A percentile compares a stretch with the other conserved stretches of the same genome.
These are phyloP conservation scores for Pyricularia grisea DNA, from an alignment of 2,329 filamentous ascomycete species.

Conservation along the genomic window DNA sequence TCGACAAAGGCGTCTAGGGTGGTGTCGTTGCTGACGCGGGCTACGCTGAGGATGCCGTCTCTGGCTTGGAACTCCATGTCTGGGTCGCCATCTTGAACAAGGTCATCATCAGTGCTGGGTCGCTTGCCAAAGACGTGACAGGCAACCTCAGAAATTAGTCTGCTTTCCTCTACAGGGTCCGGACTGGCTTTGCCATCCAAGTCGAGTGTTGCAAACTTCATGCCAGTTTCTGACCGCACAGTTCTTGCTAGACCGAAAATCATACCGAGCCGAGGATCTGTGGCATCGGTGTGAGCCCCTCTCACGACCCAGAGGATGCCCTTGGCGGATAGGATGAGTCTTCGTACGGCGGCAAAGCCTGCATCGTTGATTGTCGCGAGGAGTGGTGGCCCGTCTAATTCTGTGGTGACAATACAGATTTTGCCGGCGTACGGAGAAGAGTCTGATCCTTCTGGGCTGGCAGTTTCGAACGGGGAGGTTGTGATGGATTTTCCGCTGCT, in stretches of 20 bases:
- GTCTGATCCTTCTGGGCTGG: not conserved
- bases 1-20: conserved; percentile 8
- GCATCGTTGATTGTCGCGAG: conserved; percentile 9
- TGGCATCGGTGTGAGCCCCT: conserved; percentile 22
- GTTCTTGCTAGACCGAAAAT: conserved; percentile 22
- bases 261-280: conserved; percentile 22
- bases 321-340: conserved; percentile 11
- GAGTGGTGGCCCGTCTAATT: conserved; percentile 11
- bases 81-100: not conserved
- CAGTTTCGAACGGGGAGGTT: conserved; percentile 9
- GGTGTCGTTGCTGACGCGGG: conserved; percentile 3
- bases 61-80: conserved; percentile 10
- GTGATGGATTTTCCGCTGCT: not conserved
- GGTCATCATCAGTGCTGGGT: not conserved
- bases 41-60: conserved; percentile 4
- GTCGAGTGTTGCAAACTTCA: conserved; percentile 23
- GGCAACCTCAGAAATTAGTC: conserved; percentile 3
- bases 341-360: conserved; percentile 12
- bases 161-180: conserved; percentile 5
- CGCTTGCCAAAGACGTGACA: conserved; percentile 5
- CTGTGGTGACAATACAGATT: conserved; percentile 15
- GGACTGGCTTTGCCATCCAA: conserved; percentile 13
- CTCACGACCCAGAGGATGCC: conserved; percentile 27
- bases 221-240: conserved; percentile 21
- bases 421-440: not conserved